These are phyloP conservation scores for Colletotrichum godetiae DNA, from an alignment of 2,329 filamentous ascomycete genomes.

Conservation along the genomic window DNA sequence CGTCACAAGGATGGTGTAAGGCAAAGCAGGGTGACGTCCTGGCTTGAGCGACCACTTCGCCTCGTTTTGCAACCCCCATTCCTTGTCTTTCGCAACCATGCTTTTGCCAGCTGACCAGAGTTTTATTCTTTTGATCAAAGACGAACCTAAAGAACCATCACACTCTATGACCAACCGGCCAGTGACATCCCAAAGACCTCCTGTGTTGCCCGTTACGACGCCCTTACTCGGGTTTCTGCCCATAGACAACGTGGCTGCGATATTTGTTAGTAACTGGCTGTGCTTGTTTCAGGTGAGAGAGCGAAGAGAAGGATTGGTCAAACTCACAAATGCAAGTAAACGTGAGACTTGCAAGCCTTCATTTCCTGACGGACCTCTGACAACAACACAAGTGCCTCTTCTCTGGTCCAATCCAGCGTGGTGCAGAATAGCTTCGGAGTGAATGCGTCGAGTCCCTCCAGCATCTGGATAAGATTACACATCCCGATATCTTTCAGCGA, in stretches of 20 bases:
- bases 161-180: too few relatives aligned
- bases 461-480: constrained; percentile 29
- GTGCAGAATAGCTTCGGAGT: constrained; percentile 42
- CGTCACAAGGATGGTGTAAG: not conserved
- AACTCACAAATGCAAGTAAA: constrained; percentile 39
- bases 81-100: too few relatives aligned
- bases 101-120: too few relatives aligned
- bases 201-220: too few relatives aligned
- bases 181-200: too few relatives aligned
- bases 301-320: not conserved
- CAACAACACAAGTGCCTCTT: constrained; percentile 43
- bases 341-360: constrained; percentile 41
- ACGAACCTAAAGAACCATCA: too few relatives aligned
- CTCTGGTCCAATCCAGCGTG: constrained; percentile 41
- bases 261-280: not conserved
- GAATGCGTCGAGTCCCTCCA: constrained; percentile 40
- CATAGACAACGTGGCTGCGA: constrained; percentile 33
- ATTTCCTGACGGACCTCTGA: constrained; percentile 43
- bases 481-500: constrained; percentile 45
- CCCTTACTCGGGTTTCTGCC: constrained; percentile 31
- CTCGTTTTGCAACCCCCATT: too few relatives aligned
- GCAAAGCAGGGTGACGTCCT: too few relatives aligned
- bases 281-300: too few relatives aligned
- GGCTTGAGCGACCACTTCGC: not conserved
- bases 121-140: too few relatives aligned